Evolutionary conservation across 352 stramenopile species (phyloP).

Genomic region (Pythium monospermum): DNA sequence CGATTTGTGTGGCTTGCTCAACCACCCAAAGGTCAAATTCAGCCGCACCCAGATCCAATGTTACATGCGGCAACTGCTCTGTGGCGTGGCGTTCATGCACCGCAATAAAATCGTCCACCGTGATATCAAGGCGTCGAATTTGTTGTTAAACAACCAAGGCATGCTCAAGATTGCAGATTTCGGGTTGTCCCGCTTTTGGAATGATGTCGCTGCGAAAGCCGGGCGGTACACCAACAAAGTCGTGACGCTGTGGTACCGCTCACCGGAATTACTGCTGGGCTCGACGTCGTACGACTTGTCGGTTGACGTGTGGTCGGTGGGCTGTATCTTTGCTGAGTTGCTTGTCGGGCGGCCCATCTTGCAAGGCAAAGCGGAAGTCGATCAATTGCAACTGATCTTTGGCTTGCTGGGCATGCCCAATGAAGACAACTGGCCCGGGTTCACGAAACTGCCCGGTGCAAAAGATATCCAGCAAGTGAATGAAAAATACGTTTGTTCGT

Average conservation of each 20-base stretch:
- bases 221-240: constrained; percentile 93
- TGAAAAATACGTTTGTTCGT: constrained; percentile 68
- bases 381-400: constrained; percentile 83
- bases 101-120: constrained; percentile 85
- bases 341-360: constrained; percentile 77
- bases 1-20: constrained; percentile 77
- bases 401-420: constrained; percentile 70
- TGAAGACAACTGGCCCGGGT: constrained; percentile 75
- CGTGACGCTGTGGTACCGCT: constrained; percentile 93
- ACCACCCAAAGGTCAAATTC: constrained; percentile 78
- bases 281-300: constrained; percentile 90
- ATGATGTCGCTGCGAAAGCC: constrained; percentile 78
- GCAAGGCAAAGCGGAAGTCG: constrained; percentile 77
- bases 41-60: constrained; percentile 83
- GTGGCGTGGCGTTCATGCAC: constrained; percentile 83
- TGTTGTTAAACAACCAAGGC: constrained; percentile 79
- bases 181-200: constrained; percentile 80
- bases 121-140: constrained; percentile 85
- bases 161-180: constrained; percentile 85
- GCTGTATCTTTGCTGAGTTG: constrained; percentile 81
- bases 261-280: constrained; percentile 91
- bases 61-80: constrained; percentile 84
- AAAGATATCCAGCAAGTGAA: constrained; percentile 68
- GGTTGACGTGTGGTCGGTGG: constrained; percentile 95
- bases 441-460: constrained; percentile 66